Conservation (phyloP, 306 rosid genomes). For the Sicyos baderoa region DNA sequence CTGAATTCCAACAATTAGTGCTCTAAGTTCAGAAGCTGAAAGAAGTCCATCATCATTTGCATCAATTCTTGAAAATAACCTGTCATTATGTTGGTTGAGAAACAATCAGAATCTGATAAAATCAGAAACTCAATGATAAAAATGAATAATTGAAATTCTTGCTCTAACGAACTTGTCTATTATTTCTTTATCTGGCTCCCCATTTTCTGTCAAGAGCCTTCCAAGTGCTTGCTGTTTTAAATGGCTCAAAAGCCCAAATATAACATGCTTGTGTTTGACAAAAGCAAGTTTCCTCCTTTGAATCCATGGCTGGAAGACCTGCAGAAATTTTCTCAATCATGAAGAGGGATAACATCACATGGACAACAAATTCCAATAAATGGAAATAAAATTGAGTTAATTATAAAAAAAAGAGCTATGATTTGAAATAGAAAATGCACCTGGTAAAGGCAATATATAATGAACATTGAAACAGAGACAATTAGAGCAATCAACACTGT, state of each 20-base stretch:
- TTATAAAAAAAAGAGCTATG: no score
- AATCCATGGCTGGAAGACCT: slow-evolving; percentile 92
- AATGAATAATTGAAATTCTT: slow-evolving; percentile 14
- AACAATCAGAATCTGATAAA: slow-evolving; percentile 14
- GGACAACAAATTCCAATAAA: background rate
- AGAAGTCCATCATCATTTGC: slow-evolving; percentile 34
- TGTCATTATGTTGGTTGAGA: slow-evolving; percentile 27
- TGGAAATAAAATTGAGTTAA: background rate
- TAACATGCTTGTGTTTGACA: slow-evolving; percentile 65
- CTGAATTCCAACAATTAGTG: slow-evolving; percentile 61
- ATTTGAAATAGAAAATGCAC: slow-evolving; percentile 26
- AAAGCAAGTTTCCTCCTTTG: slow-evolving; percentile 59
- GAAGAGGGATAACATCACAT: background rate
- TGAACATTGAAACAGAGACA: slow-evolving; percentile 41
- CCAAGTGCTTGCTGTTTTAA: slow-evolving; percentile 51
- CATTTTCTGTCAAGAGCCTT: slow-evolving; percentile 49
- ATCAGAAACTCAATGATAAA: background rate
- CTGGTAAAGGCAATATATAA: slow-evolving; percentile 72
- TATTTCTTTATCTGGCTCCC: slow-evolving; percentile 47
- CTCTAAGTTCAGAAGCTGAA: slow-evolving; percentile 54
- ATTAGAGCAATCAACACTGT: slow-evolving; percentile 72
- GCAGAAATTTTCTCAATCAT: slow-evolving; percentile 24
- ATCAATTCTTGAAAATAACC: slow-evolving; percentile 57
- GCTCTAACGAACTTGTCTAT: slow-evolving; percentile 43
- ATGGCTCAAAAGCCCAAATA: slow-evolving; percentile 56